Evolutionary conservation across 2,329 filamentous ascomycete genomes (phyloP), one percentile per base, ranked within the genome.

Genomic region (Amesomyces nigricolor): DNA sequence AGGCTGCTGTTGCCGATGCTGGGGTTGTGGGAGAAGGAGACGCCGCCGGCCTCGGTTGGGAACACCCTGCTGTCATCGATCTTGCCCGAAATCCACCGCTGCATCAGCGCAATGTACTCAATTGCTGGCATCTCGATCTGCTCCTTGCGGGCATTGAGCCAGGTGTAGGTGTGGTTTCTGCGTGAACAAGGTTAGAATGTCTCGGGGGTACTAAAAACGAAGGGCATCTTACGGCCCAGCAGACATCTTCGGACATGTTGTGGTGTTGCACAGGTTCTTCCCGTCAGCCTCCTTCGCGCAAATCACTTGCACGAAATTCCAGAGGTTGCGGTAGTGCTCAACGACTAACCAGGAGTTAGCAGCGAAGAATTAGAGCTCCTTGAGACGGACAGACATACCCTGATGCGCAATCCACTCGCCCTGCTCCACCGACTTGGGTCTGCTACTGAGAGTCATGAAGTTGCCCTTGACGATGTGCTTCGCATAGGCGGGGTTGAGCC

Each of bases 391-490:
- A 22, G 51, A 67, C 73, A 69, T 78, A 91, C 89, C 83, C 77
- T 94, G 89, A 72, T 94, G 88, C 58, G 89, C 88, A 62, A 94
- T 78, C 89, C 89, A 95, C 72, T 95, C 89, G 60, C 88, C 89
- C 65, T 87, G 81, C 65, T 94, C 89, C 46, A 94, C 86, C 58
- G 90, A 87, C 72, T 89, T 88, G 11, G 89, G 89, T 69, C 89
- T 85, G 56, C 88, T 87, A 64, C 89, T 91, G 54, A 95, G 74
- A 5, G 89, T 94, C 83, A 92, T 88, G 70, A 95, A 94, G 73
- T 94, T 95, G 58, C 89, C 89, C 73, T 90, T 92, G 64, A 94
- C 89, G 60, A 91, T 91, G 65, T 91, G 81, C 65, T 83, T 86
- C 56, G 86, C 83, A 65, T 86, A 83, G 58, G 79, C 74, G 47